phyloP scores from a whole-genome alignment of 2,329 filamentous ascomycete species.

The Fusarium paranaense region DNA sequence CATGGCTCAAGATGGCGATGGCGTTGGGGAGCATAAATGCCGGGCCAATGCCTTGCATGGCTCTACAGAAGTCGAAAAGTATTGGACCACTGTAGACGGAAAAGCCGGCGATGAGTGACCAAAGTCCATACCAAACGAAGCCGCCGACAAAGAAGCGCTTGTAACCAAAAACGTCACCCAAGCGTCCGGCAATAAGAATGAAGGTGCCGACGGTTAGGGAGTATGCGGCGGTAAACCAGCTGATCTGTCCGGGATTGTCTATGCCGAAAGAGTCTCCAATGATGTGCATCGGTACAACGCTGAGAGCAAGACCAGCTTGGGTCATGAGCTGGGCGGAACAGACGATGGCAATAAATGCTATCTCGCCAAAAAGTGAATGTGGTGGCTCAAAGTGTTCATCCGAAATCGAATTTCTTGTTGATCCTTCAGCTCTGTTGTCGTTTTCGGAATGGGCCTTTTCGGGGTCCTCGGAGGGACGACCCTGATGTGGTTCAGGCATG shows the following conservation, averaged over 20 bases:
- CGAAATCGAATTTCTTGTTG: not conserved
- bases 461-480: not conserved
- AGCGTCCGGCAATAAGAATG: constrained; percentile 62
- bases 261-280: constrained; percentile 57
- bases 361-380: constrained; percentile 3
- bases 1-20: constrained; percentile 65
- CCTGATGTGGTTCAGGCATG: not conserved
- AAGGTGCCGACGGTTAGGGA: constrained; percentile 64
- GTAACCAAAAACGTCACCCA: constrained; percentile 66
- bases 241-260: constrained; percentile 53
- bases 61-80: constrained; percentile 60
- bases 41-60: constrained; percentile 65
- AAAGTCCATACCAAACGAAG: constrained; percentile 62
- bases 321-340: constrained; percentile 40
- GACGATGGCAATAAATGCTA: constrained; percentile 21
- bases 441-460: not conserved
- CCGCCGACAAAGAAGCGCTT: constrained; percentile 62
- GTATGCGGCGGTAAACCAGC: constrained; percentile 67
- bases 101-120: constrained; percentile 58
- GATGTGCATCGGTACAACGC: constrained; percentile 49
- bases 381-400: not conserved
- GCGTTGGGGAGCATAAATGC: constrained; percentile 67
- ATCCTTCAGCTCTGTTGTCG: not conserved
- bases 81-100: constrained; percentile 52
- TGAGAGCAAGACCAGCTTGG: constrained; percentile 33